phyloP scores from a whole-genome alignment of 331 rosid species.

The Quercus phellos region DNA sequence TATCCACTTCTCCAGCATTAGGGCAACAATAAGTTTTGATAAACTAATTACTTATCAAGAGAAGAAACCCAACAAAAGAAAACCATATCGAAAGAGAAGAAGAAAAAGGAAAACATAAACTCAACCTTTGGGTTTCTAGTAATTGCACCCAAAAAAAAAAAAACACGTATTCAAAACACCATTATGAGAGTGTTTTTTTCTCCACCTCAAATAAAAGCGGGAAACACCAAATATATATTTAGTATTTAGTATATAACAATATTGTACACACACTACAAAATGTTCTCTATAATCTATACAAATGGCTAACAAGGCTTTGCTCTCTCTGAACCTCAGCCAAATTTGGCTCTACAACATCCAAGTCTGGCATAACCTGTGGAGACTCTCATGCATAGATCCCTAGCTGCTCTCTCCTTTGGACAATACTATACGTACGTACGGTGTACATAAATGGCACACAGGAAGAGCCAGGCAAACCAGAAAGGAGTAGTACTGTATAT shows the following conservation, averaged over 20 bases:
- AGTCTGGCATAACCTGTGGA: constrained; percentile 18
- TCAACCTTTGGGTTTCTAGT: too few species aligned
- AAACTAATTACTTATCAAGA: too few species aligned
- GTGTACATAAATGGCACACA: constrained; percentile 41
- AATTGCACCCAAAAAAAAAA: too few species aligned
- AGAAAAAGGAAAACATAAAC: background rate
- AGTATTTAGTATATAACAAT: background rate
- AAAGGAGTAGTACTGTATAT: too few species aligned
- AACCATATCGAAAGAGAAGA: background rate
- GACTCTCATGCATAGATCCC: constrained; percentile 2
- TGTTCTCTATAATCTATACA: background rate
- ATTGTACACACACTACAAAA: background rate
- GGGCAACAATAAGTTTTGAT: too few species aligned
- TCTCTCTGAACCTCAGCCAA: constrained; percentile 6
- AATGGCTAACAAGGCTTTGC: constrained; percentile 18
- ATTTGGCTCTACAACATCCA: constrained; percentile 21
- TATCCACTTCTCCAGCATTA: too few species aligned
- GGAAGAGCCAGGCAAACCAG: constrained; percentile 55
- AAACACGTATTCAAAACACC: background rate
- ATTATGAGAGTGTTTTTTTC: constrained; percentile 6
- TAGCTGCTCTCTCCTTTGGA: background rate
- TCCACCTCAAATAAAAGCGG: background rate
- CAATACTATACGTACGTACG: background rate
- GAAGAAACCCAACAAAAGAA: too few species aligned
- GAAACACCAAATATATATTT: background rate